Evolutionary conservation across 257 asterid genomes (phyloP), one percentile per base, ranked within the genome.

Genomic region (Lycium barbarum): DNA sequence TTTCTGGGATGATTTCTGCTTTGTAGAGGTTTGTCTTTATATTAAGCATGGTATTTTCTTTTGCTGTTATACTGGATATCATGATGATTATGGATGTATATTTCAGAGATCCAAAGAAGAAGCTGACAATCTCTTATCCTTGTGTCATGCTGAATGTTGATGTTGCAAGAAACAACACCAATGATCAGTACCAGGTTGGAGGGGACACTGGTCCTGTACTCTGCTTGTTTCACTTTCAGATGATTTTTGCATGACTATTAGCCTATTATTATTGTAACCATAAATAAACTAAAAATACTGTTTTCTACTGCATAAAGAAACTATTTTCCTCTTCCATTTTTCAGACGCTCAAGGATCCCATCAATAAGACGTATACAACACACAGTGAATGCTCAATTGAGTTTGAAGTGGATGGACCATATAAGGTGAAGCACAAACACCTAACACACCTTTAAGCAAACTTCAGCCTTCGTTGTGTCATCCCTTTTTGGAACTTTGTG

Each of bases 361-460:
- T 86, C 78, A 91, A 83, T 85, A 96, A 92, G 91, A 93, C 93
- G 7, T 96, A 96, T 82, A 85, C 88, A 71, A 95, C 97, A 79
- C 98, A 95, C 86, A 95, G 98, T 90, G 98, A 95, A 90, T 96
- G 99, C 90, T 96, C 99, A 81, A 96, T 96, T 86, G 98, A 93
- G 91, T 96, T 96, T 93, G 99, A 95, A 91, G 97, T 96, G 91
- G 99, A 96, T 90, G 99, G 99, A 73, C 98, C 99, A 66, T 96
- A 96, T 84, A 95, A 95, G 99, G 99, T 96, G 92, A 89, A 86
- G 84, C 88, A 47, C 14, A 88, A 86, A 85, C 89, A 38, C 47
- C 70, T 86, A 86, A 51, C 63, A 82, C 87, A 68, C 84, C 57
- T 82, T 68, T 84, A 83, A 87, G 82, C 87, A 86, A 66, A 80